These are phyloP conservation scores for Diaporthe longicolla DNA, from an alignment of 2,329 filamentous ascomycete species.

Conservation along the genomic window DNA sequence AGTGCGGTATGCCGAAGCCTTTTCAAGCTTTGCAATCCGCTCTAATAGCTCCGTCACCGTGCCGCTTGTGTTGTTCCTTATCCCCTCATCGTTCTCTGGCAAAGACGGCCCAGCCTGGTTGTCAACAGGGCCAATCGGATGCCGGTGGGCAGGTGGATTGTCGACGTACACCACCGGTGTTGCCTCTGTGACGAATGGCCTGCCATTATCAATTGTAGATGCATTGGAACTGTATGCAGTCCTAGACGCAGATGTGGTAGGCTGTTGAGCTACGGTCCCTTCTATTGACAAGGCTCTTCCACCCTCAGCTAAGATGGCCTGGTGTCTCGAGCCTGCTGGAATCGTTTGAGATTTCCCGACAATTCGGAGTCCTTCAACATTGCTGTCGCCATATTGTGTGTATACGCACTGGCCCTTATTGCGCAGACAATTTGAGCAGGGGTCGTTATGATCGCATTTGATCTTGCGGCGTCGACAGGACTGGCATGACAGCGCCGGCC, in stretches of 20 bases:
- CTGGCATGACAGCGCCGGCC: slow-evolving; percentile 31
- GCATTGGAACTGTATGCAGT: too few species aligned
- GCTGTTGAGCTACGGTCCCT: background rate
- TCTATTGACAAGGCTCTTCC: background rate
- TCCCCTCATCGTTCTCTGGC: too few species aligned
- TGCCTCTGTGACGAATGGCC: background rate
- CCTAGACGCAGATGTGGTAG: background rate
- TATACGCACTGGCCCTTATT: slow-evolving; percentile 90
- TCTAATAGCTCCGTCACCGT: background rate
- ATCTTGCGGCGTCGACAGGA: slow-evolving; percentile 33
- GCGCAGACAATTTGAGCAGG: slow-evolving; percentile 84
- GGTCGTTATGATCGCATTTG: slow-evolving; percentile 32
- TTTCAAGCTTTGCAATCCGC: background rate
- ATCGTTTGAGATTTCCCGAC: background rate
- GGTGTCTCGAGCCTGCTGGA: background rate
- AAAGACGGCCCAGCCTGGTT: background rate
- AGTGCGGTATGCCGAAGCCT: background rate
- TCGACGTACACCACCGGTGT: background rate
- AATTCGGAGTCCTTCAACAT: background rate
- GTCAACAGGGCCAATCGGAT: background rate
- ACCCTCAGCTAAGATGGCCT: background rate
- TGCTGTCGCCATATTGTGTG: background rate
- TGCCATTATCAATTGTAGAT: background rate
- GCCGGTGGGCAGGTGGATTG: background rate
- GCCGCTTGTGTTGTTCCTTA: background rate